Percentiles rank a stretch among this genome's conserved stretches.
Conservation (phyloP, 805 yeast species). For the Candida dajiaensis region DNA sequence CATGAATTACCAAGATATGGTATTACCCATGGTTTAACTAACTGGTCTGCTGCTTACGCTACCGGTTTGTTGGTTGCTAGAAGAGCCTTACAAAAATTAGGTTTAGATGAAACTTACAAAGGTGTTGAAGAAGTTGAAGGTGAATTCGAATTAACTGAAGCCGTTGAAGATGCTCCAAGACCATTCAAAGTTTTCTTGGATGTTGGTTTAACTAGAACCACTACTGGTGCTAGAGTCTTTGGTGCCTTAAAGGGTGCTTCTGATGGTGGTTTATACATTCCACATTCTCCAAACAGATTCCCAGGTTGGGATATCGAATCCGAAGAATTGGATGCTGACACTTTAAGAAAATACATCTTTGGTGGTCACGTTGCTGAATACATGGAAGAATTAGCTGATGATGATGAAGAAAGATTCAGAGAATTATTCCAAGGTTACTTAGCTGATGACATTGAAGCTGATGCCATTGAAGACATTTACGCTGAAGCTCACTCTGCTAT, state of each 20-base stretch:
- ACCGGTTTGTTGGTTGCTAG: slow-evolving; percentile 98
- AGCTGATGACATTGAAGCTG: slow-evolving; percentile 96
- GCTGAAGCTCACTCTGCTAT: slow-evolving; percentile 88
- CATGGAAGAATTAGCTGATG: slow-evolving; percentile 99
- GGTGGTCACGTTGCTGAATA: slow-evolving; percentile 99
- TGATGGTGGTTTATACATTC: slow-evolving; percentile 98
- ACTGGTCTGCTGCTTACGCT: slow-evolving; percentile 99
- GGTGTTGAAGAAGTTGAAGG: slow-evolving; percentile 99
- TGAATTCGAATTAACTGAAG: slow-evolving; percentile 97
- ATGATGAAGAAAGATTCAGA: slow-evolving; percentile 99
- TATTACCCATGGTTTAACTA: slow-evolving; percentile 96
- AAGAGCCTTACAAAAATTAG: slow-evolving; percentile 96
- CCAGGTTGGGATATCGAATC: slow-evolving; percentile 99
- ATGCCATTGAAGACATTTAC: slow-evolving; percentile 94
- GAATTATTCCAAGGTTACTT: slow-evolving; percentile 94
- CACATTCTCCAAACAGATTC: slow-evolving; percentile 99
- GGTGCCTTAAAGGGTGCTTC: slow-evolving; percentile 99
- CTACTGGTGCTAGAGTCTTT: slow-evolving; percentile 99
- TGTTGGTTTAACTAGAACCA: slow-evolving; percentile 99
- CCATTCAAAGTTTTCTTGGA: slow-evolving; percentile 99
- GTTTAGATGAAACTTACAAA: slow-evolving; percentile 93
- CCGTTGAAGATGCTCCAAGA: slow-evolving; percentile 98
- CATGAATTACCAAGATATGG: slow-evolving; percentile 99
- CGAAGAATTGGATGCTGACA: slow-evolving; percentile 97
- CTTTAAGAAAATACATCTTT: slow-evolving; percentile 97